Evolutionary conservation across 805 yeast species (phyloP).

Genomic region (Kuraishia cidri): DNA sequence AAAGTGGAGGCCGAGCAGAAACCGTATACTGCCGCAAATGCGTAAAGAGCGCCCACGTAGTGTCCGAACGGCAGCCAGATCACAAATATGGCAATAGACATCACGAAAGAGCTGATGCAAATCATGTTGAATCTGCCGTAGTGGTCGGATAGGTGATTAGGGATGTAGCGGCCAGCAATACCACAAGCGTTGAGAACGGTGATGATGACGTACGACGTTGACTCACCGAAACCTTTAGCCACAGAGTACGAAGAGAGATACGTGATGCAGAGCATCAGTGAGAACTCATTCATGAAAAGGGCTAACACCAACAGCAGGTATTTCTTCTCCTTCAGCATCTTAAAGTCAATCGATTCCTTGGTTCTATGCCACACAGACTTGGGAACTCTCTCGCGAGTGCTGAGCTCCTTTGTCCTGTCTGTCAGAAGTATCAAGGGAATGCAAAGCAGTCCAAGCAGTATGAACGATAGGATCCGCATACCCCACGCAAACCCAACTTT

Average conservation of each 20-base stretch:
- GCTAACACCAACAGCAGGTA: slow-evolving; percentile 31
- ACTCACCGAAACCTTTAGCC: slow-evolving; percentile 28
- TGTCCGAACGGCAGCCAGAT: slow-evolving; percentile 59
- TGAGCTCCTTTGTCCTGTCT: slow-evolving; percentile 26
- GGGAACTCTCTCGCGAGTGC: slow-evolving; percentile 13
- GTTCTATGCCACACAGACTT: slow-evolving; percentile 6
- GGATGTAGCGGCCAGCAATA: slow-evolving; percentile 39
- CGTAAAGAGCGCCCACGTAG: slow-evolving; percentile 30
- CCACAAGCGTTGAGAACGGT: slow-evolving; percentile 36
- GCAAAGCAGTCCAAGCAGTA: slow-evolving; percentile 26
- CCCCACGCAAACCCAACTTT: slow-evolving; percentile 49
- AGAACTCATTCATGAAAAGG: slow-evolving; percentile 31
- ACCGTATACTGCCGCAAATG: slow-evolving; percentile 48
- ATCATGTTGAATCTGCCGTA: slow-evolving; percentile 48
- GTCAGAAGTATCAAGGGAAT: slow-evolving; percentile 26
- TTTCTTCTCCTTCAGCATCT: slow-evolving; percentile 25
- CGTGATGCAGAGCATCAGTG: slow-evolving; percentile 33
- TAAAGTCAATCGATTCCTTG: slow-evolving; percentile 23
- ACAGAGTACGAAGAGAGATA: slow-evolving; percentile 40
- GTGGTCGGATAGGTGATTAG: slow-evolving; percentile 41
- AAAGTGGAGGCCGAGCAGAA: slow-evolving; percentile 55
- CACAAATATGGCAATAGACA: slow-evolving; percentile 31
- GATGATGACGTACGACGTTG: slow-evolving; percentile 30
- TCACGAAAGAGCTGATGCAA: slow-evolving; percentile 31
- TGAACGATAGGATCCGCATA: slow-evolving; percentile 36